Base-by-base conservation (phyloP, 768 basidiomycete species). In the Xerocomellus chrysenteron region DNA sequence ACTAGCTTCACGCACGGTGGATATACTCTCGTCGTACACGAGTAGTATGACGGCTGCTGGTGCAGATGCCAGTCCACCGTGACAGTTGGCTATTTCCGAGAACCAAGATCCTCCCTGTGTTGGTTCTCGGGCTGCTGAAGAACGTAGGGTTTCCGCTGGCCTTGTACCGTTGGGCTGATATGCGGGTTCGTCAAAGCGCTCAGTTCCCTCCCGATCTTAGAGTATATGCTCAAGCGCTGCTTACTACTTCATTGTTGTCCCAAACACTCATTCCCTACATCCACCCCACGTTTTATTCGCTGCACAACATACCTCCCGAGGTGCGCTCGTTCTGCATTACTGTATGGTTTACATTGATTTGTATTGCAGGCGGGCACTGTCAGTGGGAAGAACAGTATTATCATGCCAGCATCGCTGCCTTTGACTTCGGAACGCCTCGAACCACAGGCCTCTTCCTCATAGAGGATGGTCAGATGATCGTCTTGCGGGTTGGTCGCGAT, bases 401-500 rank as follows among this genome's bases (percentile, higher is more conserved):
- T 95, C 59, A 77, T 98, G 70, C 97, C 97, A 1, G 85, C 87
- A 2, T 82, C 92, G 4, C 78, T 97, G 5, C 95, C 96, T 26
- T 82, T 94, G 55, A 95, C 94, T 1, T 94, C 92, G n/a, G 96
- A 98, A 73, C 82, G 94, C 39, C 78, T 99, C 52, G 95, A 98
- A 73, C 80, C 95, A 48, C 94, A 98, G 97, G 97, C 55, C 78
- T 99, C 52, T 98, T 88, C 84, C 74, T 99, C 59, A 97, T 99
- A 63, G 97, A 98, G 73, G 96, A 98, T 71, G 92, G 91, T 1
- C 97, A 98, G 73, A 95, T 91, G 21, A 92, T 99, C 68, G 98
- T 99, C 85, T 79, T 98, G 47, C 98, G 93, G 89, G 85, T 99
- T 48, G 97, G 97, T n/a, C 86, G 94, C 33, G 96, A 98, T 70